phyloP scores from a whole-genome alignment of 768 basidiomycete species.

The Scleroderma citrinum region DNA sequence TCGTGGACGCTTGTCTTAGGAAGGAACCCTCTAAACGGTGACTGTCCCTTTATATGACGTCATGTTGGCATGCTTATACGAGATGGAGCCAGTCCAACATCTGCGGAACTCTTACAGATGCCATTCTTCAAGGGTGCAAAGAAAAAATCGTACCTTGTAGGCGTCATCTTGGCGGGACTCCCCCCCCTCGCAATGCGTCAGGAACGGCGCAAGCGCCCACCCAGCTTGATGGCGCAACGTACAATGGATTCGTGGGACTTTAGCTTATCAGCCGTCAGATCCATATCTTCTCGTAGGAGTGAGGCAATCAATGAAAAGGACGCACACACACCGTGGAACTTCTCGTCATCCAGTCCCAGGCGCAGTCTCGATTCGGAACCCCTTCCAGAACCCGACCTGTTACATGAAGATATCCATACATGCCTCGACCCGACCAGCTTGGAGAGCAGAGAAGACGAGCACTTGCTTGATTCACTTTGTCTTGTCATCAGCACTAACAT shows the following conservation, averaged over 20 bases:
- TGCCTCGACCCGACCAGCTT: neutral
- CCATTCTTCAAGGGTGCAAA: slow-evolving; percentile 77
- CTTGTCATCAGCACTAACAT: neutral
- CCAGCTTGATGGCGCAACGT: slow-evolving; percentile 31
- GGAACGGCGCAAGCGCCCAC: slow-evolving; percentile 50
- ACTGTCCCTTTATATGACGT: neutral
- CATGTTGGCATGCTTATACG: neutral
- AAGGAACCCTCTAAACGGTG: slow-evolving; percentile 82
- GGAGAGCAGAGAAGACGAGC: slow-evolving; percentile 4
- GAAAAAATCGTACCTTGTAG: slow-evolving; percentile 73
- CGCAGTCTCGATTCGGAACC: neutral
- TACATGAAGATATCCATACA: slow-evolving; percentile 1
- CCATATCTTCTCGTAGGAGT: slow-evolving; percentile 19
- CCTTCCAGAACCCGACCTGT: neutral
- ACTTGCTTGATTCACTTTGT: neutral
- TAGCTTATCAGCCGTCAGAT: slow-evolving; percentile 37
- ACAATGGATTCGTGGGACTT: slow-evolving; percentile 86
- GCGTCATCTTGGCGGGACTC: slow-evolving; percentile 65
- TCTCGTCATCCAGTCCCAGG: neutral
- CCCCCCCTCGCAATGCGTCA: slow-evolving; percentile 71
- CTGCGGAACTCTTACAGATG: slow-evolving; percentile 68
- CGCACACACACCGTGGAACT: slow-evolving; percentile 3
- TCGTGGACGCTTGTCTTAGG: slow-evolving; percentile 73
- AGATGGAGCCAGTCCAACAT: slow-evolving; percentile 54
- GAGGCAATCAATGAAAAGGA: slow-evolving; percentile 3